Evolutionary conservation across 75 land plant species (phyloP).

Genomic region (Pinus albicaulis): DNA sequence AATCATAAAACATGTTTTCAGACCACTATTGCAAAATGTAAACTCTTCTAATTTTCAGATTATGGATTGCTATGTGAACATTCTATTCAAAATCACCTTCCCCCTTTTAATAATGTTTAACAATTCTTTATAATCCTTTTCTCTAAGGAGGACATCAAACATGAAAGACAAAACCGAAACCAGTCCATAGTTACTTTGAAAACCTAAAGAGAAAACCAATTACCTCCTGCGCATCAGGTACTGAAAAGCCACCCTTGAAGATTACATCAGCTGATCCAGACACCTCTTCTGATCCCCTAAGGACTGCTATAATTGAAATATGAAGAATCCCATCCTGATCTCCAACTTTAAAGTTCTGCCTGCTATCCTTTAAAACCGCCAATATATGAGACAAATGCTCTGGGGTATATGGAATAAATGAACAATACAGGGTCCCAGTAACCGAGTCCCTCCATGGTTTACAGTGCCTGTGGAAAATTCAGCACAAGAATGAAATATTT

Average conservation of each 20-base stretch:
- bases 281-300: constrained; percentile 40
- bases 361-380: constrained; percentile 26
- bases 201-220: constrained; percentile 1
- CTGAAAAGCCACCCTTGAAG: constrained; percentile 78
- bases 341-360: constrained; percentile 8
- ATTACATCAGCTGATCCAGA: constrained; percentile 50
- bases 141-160: constrained; percentile 1
- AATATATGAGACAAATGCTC: constrained; percentile 45
- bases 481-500: background rate
- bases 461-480: constrained; percentile 41
- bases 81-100: background rate
- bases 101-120: background rate
- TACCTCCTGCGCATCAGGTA: constrained; percentile 49
- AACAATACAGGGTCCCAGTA: constrained; percentile 59
- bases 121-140: too few relatives aligned
- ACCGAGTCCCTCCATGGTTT: constrained; percentile 72
- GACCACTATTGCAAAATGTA: background rate
- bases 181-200: background rate
- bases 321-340: constrained; percentile 25
- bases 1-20: background rate
- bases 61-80: background rate
- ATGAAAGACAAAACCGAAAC: background rate
- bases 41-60: background rate
- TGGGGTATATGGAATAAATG: constrained; percentile 78
- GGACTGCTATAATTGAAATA: constrained; percentile 41